phyloP scores from a whole-genome alignment of 192 early-diverging fungal species.

The Mortierella antarctica region DNA sequence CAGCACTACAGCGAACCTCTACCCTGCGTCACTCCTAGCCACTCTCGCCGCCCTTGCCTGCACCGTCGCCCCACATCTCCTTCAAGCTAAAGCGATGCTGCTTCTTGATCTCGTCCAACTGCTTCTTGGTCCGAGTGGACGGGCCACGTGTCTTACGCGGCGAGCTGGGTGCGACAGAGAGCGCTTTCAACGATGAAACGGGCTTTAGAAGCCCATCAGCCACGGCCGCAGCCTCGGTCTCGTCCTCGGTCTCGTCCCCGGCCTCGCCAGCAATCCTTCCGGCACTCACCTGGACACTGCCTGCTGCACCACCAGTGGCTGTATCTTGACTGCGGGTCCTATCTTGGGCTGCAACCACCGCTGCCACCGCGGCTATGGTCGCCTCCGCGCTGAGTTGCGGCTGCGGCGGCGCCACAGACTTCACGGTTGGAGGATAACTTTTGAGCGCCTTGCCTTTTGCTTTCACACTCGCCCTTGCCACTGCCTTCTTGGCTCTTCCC shows the following conservation, averaged over 20 bases:
- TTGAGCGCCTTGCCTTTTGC: neutral
- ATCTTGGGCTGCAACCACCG: no score
- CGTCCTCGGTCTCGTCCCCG: neutral
- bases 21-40: no score
- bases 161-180: slow-evolving; percentile 8
- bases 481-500: neutral
- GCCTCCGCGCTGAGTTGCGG: no score
- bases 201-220: neutral
- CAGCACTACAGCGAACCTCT: no score
- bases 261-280: neutral
- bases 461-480: neutral
- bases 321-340: neutral
- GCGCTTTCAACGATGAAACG: slow-evolving; percentile 1
- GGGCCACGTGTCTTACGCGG: slow-evolving; percentile 12
- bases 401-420: no score
- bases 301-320: neutral
- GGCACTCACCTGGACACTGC: neutral
- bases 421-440: no score
- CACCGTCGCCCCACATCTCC: slow-evolving; percentile 14
- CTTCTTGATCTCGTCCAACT: neutral
- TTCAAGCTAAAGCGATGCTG: slow-evolving; percentile 8
- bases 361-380: no score
- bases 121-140: neutral
- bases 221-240: neutral
- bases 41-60: no score